Evolutionary conservation across 805 yeast species (phyloP), one percentile per base, ranked within the genome.

Genomic region (Cyberlindnera meyerae): DNA sequence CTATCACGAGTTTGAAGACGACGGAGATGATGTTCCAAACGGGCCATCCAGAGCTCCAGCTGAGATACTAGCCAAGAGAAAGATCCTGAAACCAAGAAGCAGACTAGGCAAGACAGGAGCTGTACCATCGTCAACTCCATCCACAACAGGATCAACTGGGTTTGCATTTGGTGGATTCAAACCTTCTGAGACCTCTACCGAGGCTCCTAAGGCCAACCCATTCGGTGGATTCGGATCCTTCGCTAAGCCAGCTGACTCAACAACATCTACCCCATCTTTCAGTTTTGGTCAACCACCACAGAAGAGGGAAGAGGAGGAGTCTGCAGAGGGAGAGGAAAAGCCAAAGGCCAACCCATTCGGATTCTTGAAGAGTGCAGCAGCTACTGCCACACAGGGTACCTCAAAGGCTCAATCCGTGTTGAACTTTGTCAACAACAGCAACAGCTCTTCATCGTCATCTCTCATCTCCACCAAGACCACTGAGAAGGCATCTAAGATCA

Each of bases 51-150:
- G 44, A 31, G 93, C 95, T 0, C 68, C 83, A 2, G 66, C 73
- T 4, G 77, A 69, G 5, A 78, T 75, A 6, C 58, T 87, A 71
- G 74, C 87, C 18, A 70, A 63, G 38, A 68, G 96, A 51, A 82
- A 77, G 63, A 82, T 85, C 39, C 71, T 84, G 18, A 66, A 71
- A 51, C 82, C 82, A 12, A 69, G 63, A 50, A 60, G 64, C 17
- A 70, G 70, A 53, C 47, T 62, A 42, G 55, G 55, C 6, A 49
- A 44, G 25, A 24, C 38, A 11, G 41, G 37, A 8, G 29, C 12
- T 14, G 29, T 11, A 11, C 28, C 25, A 21, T 16, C 27, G 9
- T 8, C 9, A 20, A 20, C 22, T 20, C 9, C 22, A 20, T 9
- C 25, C 27, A 27, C 17, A 12, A 21, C 37, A 7, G 30, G 44